Evolutionary conservation across 2,329 filamentous ascomycete species (phyloP).

Genomic region (Trichophyton mentagrophytes): DNA sequence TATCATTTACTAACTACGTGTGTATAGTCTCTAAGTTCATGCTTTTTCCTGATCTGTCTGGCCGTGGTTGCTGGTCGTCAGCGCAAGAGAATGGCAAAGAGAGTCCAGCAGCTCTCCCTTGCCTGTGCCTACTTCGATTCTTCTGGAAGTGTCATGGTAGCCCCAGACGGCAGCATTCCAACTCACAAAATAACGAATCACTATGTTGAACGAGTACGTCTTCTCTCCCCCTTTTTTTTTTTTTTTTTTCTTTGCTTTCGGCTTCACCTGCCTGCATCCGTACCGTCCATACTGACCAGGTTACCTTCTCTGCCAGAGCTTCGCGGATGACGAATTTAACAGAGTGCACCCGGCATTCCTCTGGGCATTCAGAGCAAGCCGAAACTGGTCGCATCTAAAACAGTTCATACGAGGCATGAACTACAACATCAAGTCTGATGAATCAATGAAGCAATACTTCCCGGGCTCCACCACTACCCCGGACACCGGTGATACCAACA

Average conservation of each 20-base stretch:
- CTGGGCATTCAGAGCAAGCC: slow-evolving; percentile 73
- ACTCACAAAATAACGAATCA: slow-evolving; percentile 62
- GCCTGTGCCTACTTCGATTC: slow-evolving; percentile 34
- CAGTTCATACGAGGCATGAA: slow-evolving; percentile 61
- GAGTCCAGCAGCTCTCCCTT: slow-evolving; percentile 48
- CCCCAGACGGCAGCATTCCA: slow-evolving; percentile 32
- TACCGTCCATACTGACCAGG: background rate
- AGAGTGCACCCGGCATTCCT: slow-evolving; percentile 68
- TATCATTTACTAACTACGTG: slow-evolving; percentile 7
- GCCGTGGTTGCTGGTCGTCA: slow-evolving; percentile 43
- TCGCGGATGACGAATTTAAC: slow-evolving; percentile 61
- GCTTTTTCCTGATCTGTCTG: slow-evolving; percentile 45
- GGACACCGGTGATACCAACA: slow-evolving; percentile 39
- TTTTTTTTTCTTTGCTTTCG: too few species aligned
- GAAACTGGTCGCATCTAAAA: slow-evolving; percentile 59
- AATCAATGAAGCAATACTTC: slow-evolving; percentile 37
- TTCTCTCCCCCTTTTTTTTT: background rate
- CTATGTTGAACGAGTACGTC: slow-evolving; percentile 51
- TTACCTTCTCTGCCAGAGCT: slow-evolving; percentile 24
- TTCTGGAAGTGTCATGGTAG: slow-evolving; percentile 35
- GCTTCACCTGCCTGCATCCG: background rate
- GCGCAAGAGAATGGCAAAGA: slow-evolving; percentile 42
- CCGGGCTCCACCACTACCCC: slow-evolving; percentile 28
- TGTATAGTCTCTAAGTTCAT: slow-evolving; percentile 48
- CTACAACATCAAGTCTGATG: slow-evolving; percentile 48